Conservation (phyloP, 2,329 filamentous ascomycete species). For the Akanthomyces lecanii region DNA sequence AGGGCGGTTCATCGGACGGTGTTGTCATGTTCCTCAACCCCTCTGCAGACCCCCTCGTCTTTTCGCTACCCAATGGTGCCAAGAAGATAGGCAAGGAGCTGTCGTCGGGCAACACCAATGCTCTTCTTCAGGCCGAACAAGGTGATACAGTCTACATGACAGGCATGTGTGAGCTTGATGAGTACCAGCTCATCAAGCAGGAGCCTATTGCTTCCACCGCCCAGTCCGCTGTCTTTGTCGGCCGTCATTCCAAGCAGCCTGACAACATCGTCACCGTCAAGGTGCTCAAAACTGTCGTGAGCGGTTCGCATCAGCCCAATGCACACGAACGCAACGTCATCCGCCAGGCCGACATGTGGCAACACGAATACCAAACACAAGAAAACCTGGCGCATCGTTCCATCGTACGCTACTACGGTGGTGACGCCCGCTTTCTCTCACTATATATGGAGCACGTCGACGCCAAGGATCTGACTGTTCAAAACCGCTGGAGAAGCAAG, state of each 20-base stretch:
- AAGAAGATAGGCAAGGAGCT: conserved; percentile 42
- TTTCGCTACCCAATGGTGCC: conserved; percentile 45
- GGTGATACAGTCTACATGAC: conserved; percentile 48
- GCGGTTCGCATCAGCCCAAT: conserved; percentile 41
- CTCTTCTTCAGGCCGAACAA: conserved; percentile 47
- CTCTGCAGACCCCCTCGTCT: conserved; percentile 46
- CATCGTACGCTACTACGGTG: conserved; percentile 55
- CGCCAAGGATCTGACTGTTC: conserved; percentile 49
- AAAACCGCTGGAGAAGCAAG: conserved; percentile 46
- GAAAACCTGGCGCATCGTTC: conserved; percentile 52
- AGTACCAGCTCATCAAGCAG: conserved; percentile 52
- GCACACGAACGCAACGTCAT: conserved; percentile 53
- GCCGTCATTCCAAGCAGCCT: conserved; percentile 47
- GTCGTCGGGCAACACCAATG: conserved; percentile 41
- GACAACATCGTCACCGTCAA: conserved; percentile 57
- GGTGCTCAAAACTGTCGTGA: conserved; percentile 51
- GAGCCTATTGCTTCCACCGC: conserved; percentile 53
- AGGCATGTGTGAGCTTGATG: conserved; percentile 47
- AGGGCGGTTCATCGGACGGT: conserved; percentile 34
- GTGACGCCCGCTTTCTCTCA: conserved; percentile 56
- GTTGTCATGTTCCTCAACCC: conserved; percentile 53
- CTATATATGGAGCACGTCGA: conserved; percentile 60
- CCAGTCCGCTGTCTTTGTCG: conserved; percentile 54
- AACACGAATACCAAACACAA: conserved; percentile 54
- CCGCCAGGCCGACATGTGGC: conserved; percentile 56